Evolutionary conservation across 352 stramenopile species (phyloP), one percentile per base, ranked within the genome.

Genomic region (Aphanomyces stellatus): DNA sequence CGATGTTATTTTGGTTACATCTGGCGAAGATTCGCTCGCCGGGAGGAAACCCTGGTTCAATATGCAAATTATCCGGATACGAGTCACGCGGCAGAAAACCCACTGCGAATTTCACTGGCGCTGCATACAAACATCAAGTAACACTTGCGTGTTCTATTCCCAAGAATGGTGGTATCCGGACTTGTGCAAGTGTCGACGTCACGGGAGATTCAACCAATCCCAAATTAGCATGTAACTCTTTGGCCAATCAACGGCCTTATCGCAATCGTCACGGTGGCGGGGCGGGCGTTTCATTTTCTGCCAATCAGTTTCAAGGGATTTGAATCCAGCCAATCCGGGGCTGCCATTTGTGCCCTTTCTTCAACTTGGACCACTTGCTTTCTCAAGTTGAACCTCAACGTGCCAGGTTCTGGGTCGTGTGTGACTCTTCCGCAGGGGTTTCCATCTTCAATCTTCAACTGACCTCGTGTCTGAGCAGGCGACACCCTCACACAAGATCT

Each of bases 261-360:
- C 25, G 8, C 8, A 43, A 17, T 43, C 37, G 17, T 43, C 37
- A 51, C 25, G 25, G n/a, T 13, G 19, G 8, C 25, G 42, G 37
- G 37, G 17, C 37, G 37, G 42, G 42, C 13, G 42, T 51, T 51
- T 43, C 37, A 43, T 17, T 17, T 43, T 43, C n/a, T n/a, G n/a
- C 37, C 25, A 56, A 35, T 56, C 1, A 56, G 17, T 19, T 56
- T 56, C 13, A n/a, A 56, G 25, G 13, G n/a, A 27, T 56, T 17
- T 19, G n/a, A 56, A 56, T 56, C 2, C 49, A 56, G 30, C 49
- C 49, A 56, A 56, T 56, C 49, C n/a, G n/a, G n/a, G n/a, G n/a
- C n/a, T n/a, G n/a, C n/a, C n/a, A n/a, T n/a, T n/a, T n/a, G n/a
- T n/a, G n/a, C n/a, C n/a, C n/a, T n/a, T n/a, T n/a, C 7, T 51